Conservation (phyloP, 257 asterid species). For the Handroanthus guayacan region DNA sequence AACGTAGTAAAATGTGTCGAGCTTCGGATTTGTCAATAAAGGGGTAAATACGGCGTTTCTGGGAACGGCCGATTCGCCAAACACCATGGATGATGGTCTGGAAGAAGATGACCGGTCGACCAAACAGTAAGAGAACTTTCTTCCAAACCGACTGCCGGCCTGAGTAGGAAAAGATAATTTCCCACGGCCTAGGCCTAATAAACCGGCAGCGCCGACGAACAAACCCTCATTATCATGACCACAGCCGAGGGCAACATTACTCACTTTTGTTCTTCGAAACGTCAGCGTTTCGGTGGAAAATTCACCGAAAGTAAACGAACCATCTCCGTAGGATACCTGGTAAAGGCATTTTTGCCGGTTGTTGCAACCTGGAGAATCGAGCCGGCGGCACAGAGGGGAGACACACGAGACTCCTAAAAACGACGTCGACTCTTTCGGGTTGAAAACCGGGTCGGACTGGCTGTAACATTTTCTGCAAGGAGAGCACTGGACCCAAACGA, state of each 20-base stretch:
- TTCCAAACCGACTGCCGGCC: conserved; percentile 65
- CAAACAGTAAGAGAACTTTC: conserved; percentile 78
- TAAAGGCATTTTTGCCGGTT: conserved; percentile 65
- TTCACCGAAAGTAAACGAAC: conserved; percentile 84
- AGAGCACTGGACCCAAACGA: conserved; percentile 89
- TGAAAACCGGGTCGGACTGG: conserved; percentile 84
- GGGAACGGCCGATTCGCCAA: conserved; percentile 74
- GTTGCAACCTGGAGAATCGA: conserved; percentile 75
- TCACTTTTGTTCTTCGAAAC: conserved; percentile 55
- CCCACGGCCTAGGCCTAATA: conserved; percentile 89
- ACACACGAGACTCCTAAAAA: conserved; percentile 58
- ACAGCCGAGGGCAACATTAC: conserved; percentile 73
- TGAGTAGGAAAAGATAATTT: conserved; percentile 73
- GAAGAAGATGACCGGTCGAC: conserved; percentile 75
- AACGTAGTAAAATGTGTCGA: conserved; percentile 83
- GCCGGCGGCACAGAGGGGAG: conserved; percentile 71
- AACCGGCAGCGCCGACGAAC: conserved; percentile 87
- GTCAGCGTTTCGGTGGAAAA: conserved; percentile 88
- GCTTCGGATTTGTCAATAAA: conserved; percentile 62
- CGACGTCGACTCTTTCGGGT: conserved; percentile 61
- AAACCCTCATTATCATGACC: conserved; percentile 91
- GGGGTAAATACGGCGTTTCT: conserved; percentile 70
- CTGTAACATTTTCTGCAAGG: conserved; percentile 82
- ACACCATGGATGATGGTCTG: conserved; percentile 65
- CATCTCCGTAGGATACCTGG: conserved; percentile 90